Evolutionary conservation across 371 early-diverging fungal species (phyloP).

Genomic region (Lichtheimia ornata): DNA sequence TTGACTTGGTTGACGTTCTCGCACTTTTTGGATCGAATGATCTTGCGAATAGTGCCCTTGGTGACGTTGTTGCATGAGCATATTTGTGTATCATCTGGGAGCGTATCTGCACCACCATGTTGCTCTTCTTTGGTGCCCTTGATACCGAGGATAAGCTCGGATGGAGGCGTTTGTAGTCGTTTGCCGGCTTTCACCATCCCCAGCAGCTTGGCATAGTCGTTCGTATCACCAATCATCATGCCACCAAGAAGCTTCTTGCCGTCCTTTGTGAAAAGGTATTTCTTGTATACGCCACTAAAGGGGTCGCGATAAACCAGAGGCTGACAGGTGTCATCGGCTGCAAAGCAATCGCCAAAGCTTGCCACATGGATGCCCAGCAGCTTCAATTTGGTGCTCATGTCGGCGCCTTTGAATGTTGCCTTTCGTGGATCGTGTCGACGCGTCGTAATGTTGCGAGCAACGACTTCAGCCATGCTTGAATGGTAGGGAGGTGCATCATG

Average conservation of each 20-base stretch:
- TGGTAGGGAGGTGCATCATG: background rate
- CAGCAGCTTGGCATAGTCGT: constrained; percentile 62
- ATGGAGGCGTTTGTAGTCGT: constrained; percentile 51
- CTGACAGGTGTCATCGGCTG: constrained; percentile 32
- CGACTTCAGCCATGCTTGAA: constrained; percentile 60
- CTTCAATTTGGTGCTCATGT: constrained; percentile 73
- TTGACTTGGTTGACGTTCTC: constrained; percentile 59
- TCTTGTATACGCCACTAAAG: constrained; percentile 63
- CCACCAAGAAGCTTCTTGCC: constrained; percentile 70
- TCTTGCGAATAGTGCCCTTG: constrained; percentile 54
- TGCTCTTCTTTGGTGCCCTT: constrained; percentile 30
- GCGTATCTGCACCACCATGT: constrained; percentile 34
- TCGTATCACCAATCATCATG: constrained; percentile 70
- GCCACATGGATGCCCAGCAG: constrained; percentile 71
- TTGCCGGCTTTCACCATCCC: constrained; percentile 51
- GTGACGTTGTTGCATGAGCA: constrained; percentile 74
- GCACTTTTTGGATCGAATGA: constrained; percentile 45
- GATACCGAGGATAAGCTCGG: constrained; percentile 61
- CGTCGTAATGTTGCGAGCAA: constrained; percentile 56
- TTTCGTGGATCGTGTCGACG: constrained; percentile 16
- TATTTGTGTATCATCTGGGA: constrained; percentile 69
- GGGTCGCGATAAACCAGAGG: constrained; percentile 61
- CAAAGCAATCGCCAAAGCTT: constrained; percentile 69
- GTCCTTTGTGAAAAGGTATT: constrained; percentile 61
- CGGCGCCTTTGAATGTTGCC: constrained; percentile 54